A percentile compares a stretch with the other conserved stretches of the same genome.
phyloP scores from a whole-genome alignment of 176 grass and related monocot genomes.

The Areca catechu region DNA sequence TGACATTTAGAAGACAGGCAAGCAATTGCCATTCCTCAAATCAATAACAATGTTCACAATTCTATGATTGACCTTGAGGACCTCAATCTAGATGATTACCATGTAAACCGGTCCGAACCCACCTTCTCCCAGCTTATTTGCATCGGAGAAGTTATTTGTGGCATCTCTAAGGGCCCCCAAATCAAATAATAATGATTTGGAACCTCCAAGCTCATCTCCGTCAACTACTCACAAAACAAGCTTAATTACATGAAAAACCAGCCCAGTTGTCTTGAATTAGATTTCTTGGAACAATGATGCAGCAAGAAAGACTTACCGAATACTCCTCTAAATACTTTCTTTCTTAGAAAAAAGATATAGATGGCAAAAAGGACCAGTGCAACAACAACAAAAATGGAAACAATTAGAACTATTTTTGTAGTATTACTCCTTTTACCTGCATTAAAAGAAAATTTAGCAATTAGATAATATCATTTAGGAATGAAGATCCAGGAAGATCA shows the following conservation, averaged over 20 bases:
- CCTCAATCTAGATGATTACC: slow-evolving; percentile 3
- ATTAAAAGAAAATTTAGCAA: background rate
- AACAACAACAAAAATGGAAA: slow-evolving; percentile 12
- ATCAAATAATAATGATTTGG: slow-evolving; percentile 24
- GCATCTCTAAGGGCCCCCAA: slow-evolving; percentile 24
- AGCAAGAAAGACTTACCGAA: too few species aligned
- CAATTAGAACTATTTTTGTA: slow-evolving; percentile 14
- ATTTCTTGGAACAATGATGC: too few species aligned
- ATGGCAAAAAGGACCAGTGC: slow-evolving; percentile 1
- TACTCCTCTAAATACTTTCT: background rate
- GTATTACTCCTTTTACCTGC: background rate
- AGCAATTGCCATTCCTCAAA: too few species aligned
- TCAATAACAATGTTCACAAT: too few species aligned
- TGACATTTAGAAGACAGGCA: too few species aligned
- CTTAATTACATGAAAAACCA: background rate
- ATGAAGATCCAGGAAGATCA: too few species aligned
- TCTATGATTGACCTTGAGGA: too few species aligned
- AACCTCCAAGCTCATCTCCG: slow-evolving; percentile 9
- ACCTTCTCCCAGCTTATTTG: slow-evolving; percentile 45
- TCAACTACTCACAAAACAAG: slow-evolving; percentile 8
- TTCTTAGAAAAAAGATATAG: too few species aligned
- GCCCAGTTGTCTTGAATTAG: background rate
- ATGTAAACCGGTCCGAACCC: slow-evolving; percentile 59
- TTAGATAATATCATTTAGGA: too few species aligned
- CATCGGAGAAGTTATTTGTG: slow-evolving; percentile 36